Percentiles rank a stretch among this genome's conserved stretches.
These are phyloP conservation scores for Fusarium napiforme DNA, from an alignment of 2,329 filamentous ascomycete genomes.

Conservation along the genomic window DNA sequence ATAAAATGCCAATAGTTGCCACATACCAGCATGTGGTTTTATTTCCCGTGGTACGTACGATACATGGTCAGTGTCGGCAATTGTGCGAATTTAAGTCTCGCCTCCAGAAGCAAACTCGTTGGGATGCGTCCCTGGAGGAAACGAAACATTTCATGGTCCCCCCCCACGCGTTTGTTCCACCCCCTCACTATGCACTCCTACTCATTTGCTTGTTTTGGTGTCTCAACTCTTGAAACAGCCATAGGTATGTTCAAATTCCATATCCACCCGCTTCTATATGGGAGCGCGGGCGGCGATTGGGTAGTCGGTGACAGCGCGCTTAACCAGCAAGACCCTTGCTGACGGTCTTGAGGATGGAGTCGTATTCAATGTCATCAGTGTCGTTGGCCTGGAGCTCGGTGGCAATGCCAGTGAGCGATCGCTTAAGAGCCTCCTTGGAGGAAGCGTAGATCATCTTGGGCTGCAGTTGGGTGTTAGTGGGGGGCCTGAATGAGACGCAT, in stretches of 20 bases:
- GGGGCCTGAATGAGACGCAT: slow-evolving; percentile 47
- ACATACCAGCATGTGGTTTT: slow-evolving; percentile 46
- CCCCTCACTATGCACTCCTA: slow-evolving; percentile 41
- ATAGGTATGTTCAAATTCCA: slow-evolving; percentile 45
- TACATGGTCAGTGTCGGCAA: slow-evolving; percentile 47
- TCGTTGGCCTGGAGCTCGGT: slow-evolving; percentile 87
- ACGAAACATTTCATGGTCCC: slow-evolving; percentile 36
- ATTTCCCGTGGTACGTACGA: slow-evolving; percentile 46
- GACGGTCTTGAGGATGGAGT: slow-evolving; percentile 73
- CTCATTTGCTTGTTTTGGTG: slow-evolving; percentile 42
- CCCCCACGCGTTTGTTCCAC: slow-evolving; percentile 24
- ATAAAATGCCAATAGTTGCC: slow-evolving; percentile 38
- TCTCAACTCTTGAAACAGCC: slow-evolving; percentile 43
- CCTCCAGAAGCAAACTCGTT: slow-evolving; percentile 40
- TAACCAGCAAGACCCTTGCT: slow-evolving; percentile 70
- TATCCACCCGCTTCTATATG: slow-evolving; percentile 36
- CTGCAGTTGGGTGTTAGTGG: slow-evolving; percentile 54
- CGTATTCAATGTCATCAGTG: slow-evolving; percentile 82
- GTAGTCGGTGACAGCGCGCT: slow-evolving; percentile 34
- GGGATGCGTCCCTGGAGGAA: slow-evolving; percentile 24
- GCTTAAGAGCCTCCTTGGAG: slow-evolving; percentile 88
- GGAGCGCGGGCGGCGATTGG: slow-evolving; percentile 21
- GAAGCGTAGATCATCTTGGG: slow-evolving; percentile 92
- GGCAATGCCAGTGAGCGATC: slow-evolving; percentile 78
- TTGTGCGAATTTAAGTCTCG: slow-evolving; percentile 45